phyloP scores from a whole-genome alignment of 305 asterid genomes.

The Solanum hybrid region DNA sequence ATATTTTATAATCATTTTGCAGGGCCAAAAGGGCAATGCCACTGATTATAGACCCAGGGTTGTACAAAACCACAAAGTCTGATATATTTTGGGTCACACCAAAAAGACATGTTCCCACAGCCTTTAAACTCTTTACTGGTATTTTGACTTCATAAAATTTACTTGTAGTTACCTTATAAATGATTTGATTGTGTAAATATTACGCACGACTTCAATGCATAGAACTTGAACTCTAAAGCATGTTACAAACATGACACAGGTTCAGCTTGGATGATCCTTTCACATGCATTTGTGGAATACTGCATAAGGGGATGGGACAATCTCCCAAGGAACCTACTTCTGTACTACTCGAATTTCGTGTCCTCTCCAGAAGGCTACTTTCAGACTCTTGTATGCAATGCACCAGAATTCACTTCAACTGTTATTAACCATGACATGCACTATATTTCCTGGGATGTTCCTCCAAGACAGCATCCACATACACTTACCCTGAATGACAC shows the following conservation, averaged over 20 bases:
- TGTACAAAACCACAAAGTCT: constrained; percentile 51
- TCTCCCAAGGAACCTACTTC: constrained; percentile 19
- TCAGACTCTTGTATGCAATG: constrained; percentile 22
- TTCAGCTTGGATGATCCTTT: constrained; percentile 26
- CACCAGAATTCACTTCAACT: constrained; percentile 15
- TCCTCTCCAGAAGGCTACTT: constrained; percentile 29
- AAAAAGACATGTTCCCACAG: constrained; percentile 47
- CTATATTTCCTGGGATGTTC: constrained; percentile 24
- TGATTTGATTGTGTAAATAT: background rate
- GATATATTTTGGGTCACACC: constrained; percentile 52
- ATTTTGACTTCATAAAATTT: constrained; percentile 6
- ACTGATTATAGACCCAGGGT: constrained; percentile 67
- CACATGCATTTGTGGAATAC: constrained; percentile 20
- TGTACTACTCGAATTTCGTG: constrained; percentile 19
- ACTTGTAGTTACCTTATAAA: background rate
- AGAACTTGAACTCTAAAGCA: background rate
- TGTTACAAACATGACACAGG: constrained; percentile 3
- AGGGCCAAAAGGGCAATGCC: constrained; percentile 70
- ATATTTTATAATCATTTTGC: constrained; percentile 10
- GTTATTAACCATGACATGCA: constrained; percentile 26
- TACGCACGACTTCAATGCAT: background rate
- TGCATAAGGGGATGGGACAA: constrained; percentile 28
- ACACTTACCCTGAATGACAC: constrained; percentile 14
- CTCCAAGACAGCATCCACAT: constrained; percentile 23
- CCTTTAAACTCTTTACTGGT: constrained; percentile 74